phyloP scores from a whole-genome alignment of 176 grass and related monocot genomes.

The barley (Hordeum vulgare) region DNA sequence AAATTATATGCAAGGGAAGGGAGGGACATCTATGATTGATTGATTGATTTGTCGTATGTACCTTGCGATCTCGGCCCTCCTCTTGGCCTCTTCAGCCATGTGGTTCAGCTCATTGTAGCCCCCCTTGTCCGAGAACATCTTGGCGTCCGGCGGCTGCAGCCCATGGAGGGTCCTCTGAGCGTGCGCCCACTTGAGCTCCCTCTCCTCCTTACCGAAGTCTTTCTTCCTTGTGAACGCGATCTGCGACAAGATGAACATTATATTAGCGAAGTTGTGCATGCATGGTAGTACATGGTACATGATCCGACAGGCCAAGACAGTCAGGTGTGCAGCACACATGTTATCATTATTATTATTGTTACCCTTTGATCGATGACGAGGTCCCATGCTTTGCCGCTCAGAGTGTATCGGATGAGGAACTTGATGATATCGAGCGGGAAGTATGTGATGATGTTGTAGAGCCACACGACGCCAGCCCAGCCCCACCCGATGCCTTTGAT shows the following conservation, averaged over 20 bases:
- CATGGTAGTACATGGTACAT: no score
- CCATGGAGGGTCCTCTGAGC: conserved; percentile 90
- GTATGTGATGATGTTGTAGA: conserved; percentile 78
- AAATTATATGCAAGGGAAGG: background rate
- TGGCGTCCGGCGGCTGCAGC: conserved; percentile 55
- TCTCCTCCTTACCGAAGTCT: conserved; percentile 71
- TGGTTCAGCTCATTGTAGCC: conserved; percentile 63
- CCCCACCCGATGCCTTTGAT: conserved; percentile 91
- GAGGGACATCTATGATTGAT: background rate
- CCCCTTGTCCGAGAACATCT: conserved; percentile 57
- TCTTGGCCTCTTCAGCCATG: conserved; percentile 76
- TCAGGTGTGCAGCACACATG: background rate
- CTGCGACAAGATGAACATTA: conserved; percentile 13
- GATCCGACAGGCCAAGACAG: background rate
- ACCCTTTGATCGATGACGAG: conserved; percentile 83
- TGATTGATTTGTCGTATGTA: background rate
- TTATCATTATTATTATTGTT: conserved; percentile 54
- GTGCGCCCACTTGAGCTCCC: conserved; percentile 84
- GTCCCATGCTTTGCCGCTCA: conserved; percentile 90
- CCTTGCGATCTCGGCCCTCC: conserved; percentile 90
- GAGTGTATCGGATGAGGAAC: conserved; percentile 67
- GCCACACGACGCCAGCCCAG: conserved; percentile 90
- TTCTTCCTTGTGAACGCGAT: conserved; percentile 88
- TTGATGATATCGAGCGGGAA: conserved; percentile 83
- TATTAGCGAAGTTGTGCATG: no score